These are phyloP conservation scores for Pleurotus eryngii DNA, from an alignment of 768 basidiomycete genomes.

Conservation along the genomic window DNA sequence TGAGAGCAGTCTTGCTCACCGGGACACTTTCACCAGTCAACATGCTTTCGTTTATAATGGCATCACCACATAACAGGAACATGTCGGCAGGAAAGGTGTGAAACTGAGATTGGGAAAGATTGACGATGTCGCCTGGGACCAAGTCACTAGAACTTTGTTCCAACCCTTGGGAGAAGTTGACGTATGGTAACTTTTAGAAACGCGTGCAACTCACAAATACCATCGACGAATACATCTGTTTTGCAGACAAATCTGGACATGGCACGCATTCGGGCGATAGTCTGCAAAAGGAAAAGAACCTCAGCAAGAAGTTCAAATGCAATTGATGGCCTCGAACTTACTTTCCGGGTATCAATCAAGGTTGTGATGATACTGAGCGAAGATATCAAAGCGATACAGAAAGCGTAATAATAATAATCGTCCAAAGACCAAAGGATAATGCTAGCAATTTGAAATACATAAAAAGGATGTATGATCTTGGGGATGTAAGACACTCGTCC, in stretches of 20 bases:
- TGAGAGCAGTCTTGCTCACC: slow-evolving; percentile 85
- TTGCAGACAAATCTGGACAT: slow-evolving; percentile 91
- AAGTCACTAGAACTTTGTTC: slow-evolving; percentile 72
- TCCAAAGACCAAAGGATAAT: slow-evolving; percentile 93
- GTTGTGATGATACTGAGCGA: slow-evolving; percentile 80
- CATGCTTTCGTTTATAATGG: slow-evolving; percentile 99
- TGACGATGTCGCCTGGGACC: slow-evolving; percentile 90
- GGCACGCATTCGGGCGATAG: slow-evolving; percentile 89
- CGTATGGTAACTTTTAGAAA: background rate
- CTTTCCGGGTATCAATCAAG: slow-evolving; percentile 89
- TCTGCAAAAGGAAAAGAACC: slow-evolving; percentile 40
- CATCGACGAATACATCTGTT: slow-evolving; percentile 66
- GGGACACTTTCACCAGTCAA: slow-evolving; percentile 98
- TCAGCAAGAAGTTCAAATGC: slow-evolving; percentile 8
- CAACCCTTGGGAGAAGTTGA: slow-evolving; percentile 45
- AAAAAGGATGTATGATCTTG: slow-evolving; percentile 93
- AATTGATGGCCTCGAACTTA: slow-evolving; percentile 24
- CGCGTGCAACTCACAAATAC: slow-evolving; percentile 53
- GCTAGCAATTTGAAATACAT: slow-evolving; percentile 96
- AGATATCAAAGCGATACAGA: slow-evolving; percentile 93
- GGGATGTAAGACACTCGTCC: background rate
- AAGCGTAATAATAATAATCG: slow-evolving; percentile 96
- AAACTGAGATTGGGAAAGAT: slow-evolving; percentile 76
- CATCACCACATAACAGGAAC: slow-evolving; percentile 91
- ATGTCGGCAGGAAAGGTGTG: slow-evolving; percentile 84